phyloP scores from a whole-genome alignment of 352 stramenopile genomes.

The Blastocystis sp. region DNA sequence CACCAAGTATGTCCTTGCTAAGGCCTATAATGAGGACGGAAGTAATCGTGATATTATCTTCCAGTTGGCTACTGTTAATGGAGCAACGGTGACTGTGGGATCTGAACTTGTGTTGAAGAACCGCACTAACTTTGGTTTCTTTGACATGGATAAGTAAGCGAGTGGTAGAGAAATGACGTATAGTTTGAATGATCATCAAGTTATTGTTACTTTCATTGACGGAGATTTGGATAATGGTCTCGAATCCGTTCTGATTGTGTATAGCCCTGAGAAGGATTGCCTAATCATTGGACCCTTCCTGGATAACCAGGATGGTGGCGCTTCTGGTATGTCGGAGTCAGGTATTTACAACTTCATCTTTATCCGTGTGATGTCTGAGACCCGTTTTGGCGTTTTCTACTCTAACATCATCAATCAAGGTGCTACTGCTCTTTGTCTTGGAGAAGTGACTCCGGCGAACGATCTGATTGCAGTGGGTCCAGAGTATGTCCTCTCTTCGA shows the following conservation, averaged over 20 bases:
- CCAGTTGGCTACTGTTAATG: constrained; percentile 37
- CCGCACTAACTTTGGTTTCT: constrained; percentile 60
- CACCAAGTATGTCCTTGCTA: constrained; percentile 57
- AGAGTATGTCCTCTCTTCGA: constrained; percentile 40
- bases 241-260: constrained; percentile 57
- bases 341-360: constrained; percentile 66
- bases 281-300: constrained; percentile 64
- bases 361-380: constrained; percentile 49
- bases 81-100: not conserved
- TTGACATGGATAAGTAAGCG: constrained; percentile 67
- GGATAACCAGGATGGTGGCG: constrained; percentile 66
- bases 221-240: constrained; percentile 56
- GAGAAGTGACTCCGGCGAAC: constrained; percentile 57
- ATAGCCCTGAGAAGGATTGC: constrained; percentile 15
- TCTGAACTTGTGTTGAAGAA: constrained; percentile 40
- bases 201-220: constrained; percentile 66
- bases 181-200: constrained; percentile 63
- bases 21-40: not conserved
- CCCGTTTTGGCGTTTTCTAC: constrained; percentile 61
- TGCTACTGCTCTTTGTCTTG: constrained; percentile 28
- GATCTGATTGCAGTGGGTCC: constrained; percentile 63
- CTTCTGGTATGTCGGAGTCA: constrained; percentile 8
- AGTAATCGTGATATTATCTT: constrained; percentile 50
- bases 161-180: not conserved
- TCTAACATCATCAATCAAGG: constrained; percentile 39